Percentiles rank a stretch among this genome's conserved stretches.
These are phyloP conservation scores for Saturnispora sanitii DNA, from an alignment of 805 yeast species.

Conservation along the genomic window DNA sequence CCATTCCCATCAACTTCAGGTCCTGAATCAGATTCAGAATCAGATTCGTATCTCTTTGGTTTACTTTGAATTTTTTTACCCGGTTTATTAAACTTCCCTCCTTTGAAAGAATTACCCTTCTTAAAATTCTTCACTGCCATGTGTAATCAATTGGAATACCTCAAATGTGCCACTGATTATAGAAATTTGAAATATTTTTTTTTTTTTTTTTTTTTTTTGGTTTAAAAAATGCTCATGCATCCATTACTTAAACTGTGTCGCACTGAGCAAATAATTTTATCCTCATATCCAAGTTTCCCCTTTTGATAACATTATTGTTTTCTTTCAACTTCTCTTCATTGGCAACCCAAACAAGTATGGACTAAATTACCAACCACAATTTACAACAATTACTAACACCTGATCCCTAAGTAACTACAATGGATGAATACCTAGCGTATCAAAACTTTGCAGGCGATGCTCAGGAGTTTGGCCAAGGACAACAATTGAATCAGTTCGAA, in stretches of 20 bases:
- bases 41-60: constrained; percentile 5
- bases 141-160: too few species aligned
- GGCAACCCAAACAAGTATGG: too few species aligned
- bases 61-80: background rate
- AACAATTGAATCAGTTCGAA: too few species aligned
- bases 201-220: background rate
- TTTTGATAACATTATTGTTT: background rate
- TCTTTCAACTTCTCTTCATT: too few species aligned
- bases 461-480: background rate
- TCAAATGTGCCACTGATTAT: too few species aligned
- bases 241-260: background rate
- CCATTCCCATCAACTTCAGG: constrained; percentile 18
- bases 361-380: too few species aligned
- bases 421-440: background rate
- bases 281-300: too few species aligned
- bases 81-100: background rate
- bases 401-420: too few species aligned
- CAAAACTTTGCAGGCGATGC: background rate
- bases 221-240: background rate
- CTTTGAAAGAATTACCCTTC: background rate
- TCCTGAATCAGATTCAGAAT: constrained; percentile 18
- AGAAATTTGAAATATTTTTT: background rate
- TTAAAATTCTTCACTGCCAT: background rate
- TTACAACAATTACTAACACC: background rate
- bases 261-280: background rate